A percentile compares a stretch with the other conserved stretches of the same genome.
Conservation (phyloP, 345 rosid genomes). For the Trapa bicornis region DNA sequence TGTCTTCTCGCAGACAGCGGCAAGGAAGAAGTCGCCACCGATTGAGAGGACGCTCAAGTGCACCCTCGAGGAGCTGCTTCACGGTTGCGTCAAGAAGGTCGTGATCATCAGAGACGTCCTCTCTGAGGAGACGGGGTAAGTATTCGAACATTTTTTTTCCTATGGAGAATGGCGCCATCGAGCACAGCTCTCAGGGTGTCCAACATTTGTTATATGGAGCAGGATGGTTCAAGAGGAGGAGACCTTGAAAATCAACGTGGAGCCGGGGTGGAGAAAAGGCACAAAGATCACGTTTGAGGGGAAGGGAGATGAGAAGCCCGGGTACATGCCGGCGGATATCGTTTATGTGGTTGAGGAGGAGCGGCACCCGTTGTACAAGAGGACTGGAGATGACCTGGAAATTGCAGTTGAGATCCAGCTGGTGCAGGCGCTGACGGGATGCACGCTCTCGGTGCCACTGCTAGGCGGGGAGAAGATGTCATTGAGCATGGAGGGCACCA, state of each 20-base stretch:
- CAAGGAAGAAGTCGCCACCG: conserved; percentile 43
- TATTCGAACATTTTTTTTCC: not conserved
- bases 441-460: conserved; percentile 54
- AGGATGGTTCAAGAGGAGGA: conserved; percentile 62
- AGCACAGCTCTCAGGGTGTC: too few species aligned
- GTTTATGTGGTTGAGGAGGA: conserved; percentile 48
- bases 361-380: conserved; percentile 47
- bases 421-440: conserved; percentile 67
- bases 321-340: conserved; percentile 57
- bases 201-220: conserved; percentile 2
- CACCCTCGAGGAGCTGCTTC: conserved; percentile 66
- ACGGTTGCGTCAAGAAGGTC: conserved; percentile 52
- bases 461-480: conserved; percentile 49
- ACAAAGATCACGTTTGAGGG: conserved; percentile 78
- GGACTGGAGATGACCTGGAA: conserved; percentile 57
- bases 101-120: conserved; percentile 44
- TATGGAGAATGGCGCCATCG: too few species aligned
- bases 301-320: conserved; percentile 71
- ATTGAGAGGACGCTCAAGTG: conserved; percentile 56
- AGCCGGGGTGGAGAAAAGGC: conserved; percentile 91
- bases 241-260: conserved; percentile 39
- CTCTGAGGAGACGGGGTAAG: conserved; percentile 51
- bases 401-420: conserved; percentile 59
- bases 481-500: conserved; percentile 35
- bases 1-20: conserved; percentile 54